Conservation (phyloP, 1,284 basidiomycete species). For the Meira miltonrushii region DNA sequence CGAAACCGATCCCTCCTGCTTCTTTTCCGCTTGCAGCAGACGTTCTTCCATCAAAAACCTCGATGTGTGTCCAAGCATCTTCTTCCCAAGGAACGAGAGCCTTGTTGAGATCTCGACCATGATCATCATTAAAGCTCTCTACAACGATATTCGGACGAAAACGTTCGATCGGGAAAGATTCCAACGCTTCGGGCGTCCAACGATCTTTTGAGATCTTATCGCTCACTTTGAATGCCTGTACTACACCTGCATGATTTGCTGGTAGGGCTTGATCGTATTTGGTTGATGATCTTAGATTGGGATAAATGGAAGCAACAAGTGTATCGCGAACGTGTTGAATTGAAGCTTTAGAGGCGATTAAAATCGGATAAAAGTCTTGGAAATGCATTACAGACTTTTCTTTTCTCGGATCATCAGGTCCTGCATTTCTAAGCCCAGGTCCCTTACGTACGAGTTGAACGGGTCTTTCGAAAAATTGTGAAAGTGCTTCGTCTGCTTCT, state of each 20-base stretch:
- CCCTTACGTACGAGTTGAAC: constrained; percentile 41
- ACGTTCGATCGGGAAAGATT: constrained; percentile 27
- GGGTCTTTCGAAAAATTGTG: constrained; percentile 36
- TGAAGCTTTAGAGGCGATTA: constrained; percentile 30
- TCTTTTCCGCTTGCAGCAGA: background rate
- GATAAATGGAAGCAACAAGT: constrained; percentile 33
- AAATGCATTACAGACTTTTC: constrained; percentile 10
- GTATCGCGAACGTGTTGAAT: constrained; percentile 35
- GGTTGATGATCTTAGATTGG: background rate
- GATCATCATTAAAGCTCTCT: constrained; percentile 1
- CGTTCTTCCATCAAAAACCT: constrained; percentile 23
- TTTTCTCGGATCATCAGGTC: constrained; percentile 10
- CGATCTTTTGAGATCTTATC: constrained; percentile 28
- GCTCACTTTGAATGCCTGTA: constrained; percentile 24
- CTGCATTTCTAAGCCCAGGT: constrained; percentile 17
- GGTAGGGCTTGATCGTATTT: background rate
- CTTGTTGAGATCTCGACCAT: background rate
- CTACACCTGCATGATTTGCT: constrained; percentile 1
- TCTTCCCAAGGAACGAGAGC: constrained; percentile 38
- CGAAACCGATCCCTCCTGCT: constrained; percentile 11
- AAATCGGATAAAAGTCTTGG: constrained; percentile 38
- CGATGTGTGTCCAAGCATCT: constrained; percentile 36
- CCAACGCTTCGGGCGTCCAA: constrained; percentile 35
- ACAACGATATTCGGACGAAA: constrained; percentile 45
- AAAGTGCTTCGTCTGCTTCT: constrained; percentile 35